phyloP scores from a whole-genome alignment of 768 basidiomycete species.

The Albatrellus ellisii region DNA sequence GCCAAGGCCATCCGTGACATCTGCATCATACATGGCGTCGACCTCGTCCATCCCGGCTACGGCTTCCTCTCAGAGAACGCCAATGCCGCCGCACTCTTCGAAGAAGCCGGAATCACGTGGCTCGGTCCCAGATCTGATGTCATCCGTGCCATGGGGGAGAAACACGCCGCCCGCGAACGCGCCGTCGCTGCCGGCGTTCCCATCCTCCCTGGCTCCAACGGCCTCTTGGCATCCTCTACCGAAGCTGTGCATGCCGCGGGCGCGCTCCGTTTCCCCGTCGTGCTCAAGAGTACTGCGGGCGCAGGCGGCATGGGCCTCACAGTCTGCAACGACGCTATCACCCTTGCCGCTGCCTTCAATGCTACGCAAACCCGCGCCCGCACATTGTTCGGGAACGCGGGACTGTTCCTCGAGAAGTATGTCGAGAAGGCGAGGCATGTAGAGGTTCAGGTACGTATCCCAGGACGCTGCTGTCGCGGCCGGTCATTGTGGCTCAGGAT shows the following conservation, averaged over 20 bases:
- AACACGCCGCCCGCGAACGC: conserved; percentile 40
- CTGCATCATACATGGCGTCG: conserved; percentile 27
- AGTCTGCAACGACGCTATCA: conserved; percentile 31
- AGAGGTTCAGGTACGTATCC: conserved; percentile 39
- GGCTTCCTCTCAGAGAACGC: conserved; percentile 57
- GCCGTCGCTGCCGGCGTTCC: conserved; percentile 35
- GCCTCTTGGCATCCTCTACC: conserved; percentile 25
- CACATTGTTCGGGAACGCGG: conserved; percentile 35
- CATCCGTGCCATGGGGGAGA: conserved; percentile 45
- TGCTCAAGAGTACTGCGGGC: conserved; percentile 56
- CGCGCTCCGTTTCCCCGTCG: conserved; percentile 42
- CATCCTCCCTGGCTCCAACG: conserved; percentile 39
- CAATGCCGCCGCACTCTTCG: conserved; percentile 34
- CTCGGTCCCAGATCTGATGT: conserved; percentile 39
- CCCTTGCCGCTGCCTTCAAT: conserved; percentile 25
- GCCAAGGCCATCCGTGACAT: conserved; percentile 26
- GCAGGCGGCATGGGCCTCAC: conserved; percentile 61
- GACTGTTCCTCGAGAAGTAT: conserved; percentile 50
- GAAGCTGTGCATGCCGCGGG: conserved; percentile 29
- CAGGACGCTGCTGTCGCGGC: neutral
- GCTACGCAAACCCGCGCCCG: conserved; percentile 29
- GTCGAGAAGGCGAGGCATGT: conserved; percentile 44
- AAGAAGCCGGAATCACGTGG: conserved; percentile 38
- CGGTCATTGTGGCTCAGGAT: no score
- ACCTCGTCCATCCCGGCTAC: conserved; percentile 50